Base-by-base conservation (phyloP, 257 asterid species). In the Vinca minor region DNA sequence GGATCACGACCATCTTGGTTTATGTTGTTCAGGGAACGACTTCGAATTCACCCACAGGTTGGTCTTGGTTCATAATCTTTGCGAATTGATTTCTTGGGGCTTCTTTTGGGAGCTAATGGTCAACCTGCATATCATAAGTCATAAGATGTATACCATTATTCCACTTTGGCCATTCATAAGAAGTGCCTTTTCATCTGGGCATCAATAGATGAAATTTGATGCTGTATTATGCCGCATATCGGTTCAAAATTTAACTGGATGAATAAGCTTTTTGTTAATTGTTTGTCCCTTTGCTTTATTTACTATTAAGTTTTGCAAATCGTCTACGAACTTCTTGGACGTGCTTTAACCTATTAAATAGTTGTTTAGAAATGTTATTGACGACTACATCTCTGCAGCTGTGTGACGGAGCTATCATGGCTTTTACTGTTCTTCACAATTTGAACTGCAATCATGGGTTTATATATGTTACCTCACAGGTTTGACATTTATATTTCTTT, bases 381-480 rank as follows among this genome's bases (percentile, higher is more conserved):
- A 72, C 52, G 66, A 61, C 53, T 61, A 31, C 25, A 49, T 69
- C 48, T 47, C 59, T 74, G 75, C 88, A 92, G 98, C 83, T 80
- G 67, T 92, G 96, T 78, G 98, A 92, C 73, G 98, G 98, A 69
- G 84, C 96, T 69, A 81, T 92, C 62, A 89, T 66, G 50, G 96
- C 96, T 73, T 89, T 92, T 83, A 85, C 98, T 65, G 98, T 92
- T 75, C 96, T 92, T 70, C 98, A 92, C 83, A 89, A 89, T 68
- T 86, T 92, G 76, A 87, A 87, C 77, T 92, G 98, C 65, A 92
- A 88, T 76, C 98, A 87, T 67, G 98, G 98, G 53, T 86, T 87
- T 76, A 89, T 92, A 76, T 92, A 76, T 66, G 81, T 89, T 29
- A 92, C 96, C 13, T 80, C 87, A 29, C 87, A 89, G 96, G 98